Evolutionary conservation across 1,139 yeast species (phyloP).

Genomic region (Candida labiduridarum): DNA sequence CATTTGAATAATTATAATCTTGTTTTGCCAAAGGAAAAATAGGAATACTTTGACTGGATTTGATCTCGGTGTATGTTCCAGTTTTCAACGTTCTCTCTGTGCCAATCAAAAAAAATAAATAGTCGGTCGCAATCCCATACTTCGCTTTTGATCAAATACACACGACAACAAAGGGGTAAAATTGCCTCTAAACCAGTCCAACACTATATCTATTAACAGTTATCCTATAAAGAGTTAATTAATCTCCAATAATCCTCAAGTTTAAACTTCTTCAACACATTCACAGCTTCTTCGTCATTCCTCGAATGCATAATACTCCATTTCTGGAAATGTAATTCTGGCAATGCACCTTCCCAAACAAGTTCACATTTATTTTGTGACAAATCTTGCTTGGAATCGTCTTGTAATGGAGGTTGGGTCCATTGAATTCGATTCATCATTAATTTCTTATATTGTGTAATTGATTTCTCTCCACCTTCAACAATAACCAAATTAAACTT

Average conservation of each 20-base stretch:
- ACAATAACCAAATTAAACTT: constrained; percentile 64
- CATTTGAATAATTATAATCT: constrained; percentile 33
- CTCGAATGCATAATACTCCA: constrained; percentile 61
- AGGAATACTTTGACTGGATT: background rate
- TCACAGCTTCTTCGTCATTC: constrained; percentile 57
- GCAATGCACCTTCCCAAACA: constrained; percentile 78
- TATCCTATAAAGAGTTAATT: constrained; percentile 24
- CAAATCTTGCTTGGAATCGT: constrained; percentile 34
- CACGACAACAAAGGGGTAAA: constrained; percentile 4
- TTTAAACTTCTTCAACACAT: constrained; percentile 50
- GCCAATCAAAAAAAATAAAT: constrained; percentile 7
- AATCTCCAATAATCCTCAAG: constrained; percentile 66
- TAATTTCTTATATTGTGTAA: constrained; percentile 64
- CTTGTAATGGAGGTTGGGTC: constrained; percentile 37
- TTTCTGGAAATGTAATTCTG: constrained; percentile 53
- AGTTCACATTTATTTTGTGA: constrained; percentile 52
- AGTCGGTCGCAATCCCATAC: constrained; percentile 2
- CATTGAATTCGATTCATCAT: constrained; percentile 69
- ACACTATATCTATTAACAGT: background rate
- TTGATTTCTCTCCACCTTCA: constrained; percentile 69
- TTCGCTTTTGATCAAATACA: constrained; percentile 9
- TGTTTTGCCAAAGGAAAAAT: background rate
- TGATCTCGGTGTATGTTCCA: background rate
- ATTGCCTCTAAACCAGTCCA: too few relatives aligned
- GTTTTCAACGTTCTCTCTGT: constrained; percentile 1